Evolutionary conservation across 176 grass and related monocot genomes (phyloP).

Genomic region (Hordeum marinum): DNA sequence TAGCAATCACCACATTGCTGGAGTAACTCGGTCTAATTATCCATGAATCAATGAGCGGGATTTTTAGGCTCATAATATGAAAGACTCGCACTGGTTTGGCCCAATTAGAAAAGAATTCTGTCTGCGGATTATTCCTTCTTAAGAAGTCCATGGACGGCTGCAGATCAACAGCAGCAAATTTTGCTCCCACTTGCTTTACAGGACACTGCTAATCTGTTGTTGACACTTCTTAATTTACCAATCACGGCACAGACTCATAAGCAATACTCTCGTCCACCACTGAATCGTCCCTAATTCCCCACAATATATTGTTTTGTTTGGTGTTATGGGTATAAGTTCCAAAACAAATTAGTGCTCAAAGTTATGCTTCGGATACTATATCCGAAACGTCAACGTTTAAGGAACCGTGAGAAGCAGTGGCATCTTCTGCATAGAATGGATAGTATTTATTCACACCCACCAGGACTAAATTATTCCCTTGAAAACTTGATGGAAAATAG

Average conservation of each 20-base stretch:
- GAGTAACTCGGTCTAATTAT: too few species aligned
- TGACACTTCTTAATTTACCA: background rate
- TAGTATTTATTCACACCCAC: background rate
- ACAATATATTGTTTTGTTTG: background rate
- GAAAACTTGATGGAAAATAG: background rate
- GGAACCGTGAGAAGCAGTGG: background rate
- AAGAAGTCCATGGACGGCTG: too few species aligned
- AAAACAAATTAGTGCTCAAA: background rate
- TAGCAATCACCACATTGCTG: too few species aligned
- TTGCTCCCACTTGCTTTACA: too few species aligned
- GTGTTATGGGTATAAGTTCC: background rate
- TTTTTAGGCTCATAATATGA: too few species aligned
- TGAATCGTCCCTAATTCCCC: background rate
- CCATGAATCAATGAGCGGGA: too few species aligned
- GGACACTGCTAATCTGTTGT: too few species aligned
- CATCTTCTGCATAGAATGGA: background rate
- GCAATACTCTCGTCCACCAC: background rate
- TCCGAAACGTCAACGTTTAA: background rate
- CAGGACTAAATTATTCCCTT: too few species aligned
- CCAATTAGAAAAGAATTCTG: too few species aligned
- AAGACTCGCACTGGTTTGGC: too few species aligned
- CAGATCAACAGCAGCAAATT: too few species aligned
- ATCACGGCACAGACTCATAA: background rate
- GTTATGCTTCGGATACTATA: background rate
- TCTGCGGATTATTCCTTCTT: too few species aligned